Evolutionary conservation across 352 stramenopile genomes (phyloP), one percentile per base, ranked within the genome.

Genomic region (Thraustochytrium sp.): DNA sequence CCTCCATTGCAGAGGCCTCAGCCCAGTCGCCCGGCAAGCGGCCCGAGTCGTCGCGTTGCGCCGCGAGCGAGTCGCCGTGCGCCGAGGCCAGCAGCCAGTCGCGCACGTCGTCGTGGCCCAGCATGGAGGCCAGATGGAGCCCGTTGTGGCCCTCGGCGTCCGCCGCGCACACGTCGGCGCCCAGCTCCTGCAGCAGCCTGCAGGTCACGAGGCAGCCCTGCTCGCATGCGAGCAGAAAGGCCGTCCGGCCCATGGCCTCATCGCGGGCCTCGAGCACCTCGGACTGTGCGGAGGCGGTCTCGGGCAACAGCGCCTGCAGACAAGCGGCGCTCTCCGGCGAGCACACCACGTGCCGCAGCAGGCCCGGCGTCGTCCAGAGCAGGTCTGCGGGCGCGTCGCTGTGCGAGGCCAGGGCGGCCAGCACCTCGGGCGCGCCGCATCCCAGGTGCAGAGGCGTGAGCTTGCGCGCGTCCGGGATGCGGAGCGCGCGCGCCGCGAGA

Each of bases 151-250:
- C 42, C 13, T 77, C 65, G n/a, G n/a, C 31, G 46, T 77, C 65
- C 37, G 8, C 8, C 0, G 31, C 16, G 1, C 21, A 13, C 8
- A 36, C 26, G 46, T 77, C 49, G 13, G 65, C 65, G 13, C 65
- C 65, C 1, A 34, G 42, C 34, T 11, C 37, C 11, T 64, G 11
- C 11, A 77, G 65, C 21, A 62, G 0, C 65, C 64, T 21, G 38
- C 65, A 77, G 34, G 65, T 77, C 46, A 64, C 65, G 29, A 72
- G 13, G 65, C 42, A 77, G 9, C 65, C 65, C 11, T 77, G 42
- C 49, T 77, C 65, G 65, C 65, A 77, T 31, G 65, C 65, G 18
- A n/a, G 9, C 11, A 77, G 9, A 2, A 77, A 62, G 13, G 46
- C 8, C 21, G 65, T 72, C 46, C 64, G 68, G 13, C 65, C 65